A percentile compares a stretch with the other conserved stretches of the same genome.
phyloP scores from a whole-genome alignment of 2,329 filamentous ascomycete genomes.

The Pseudogymnoascus sp. region DNA sequence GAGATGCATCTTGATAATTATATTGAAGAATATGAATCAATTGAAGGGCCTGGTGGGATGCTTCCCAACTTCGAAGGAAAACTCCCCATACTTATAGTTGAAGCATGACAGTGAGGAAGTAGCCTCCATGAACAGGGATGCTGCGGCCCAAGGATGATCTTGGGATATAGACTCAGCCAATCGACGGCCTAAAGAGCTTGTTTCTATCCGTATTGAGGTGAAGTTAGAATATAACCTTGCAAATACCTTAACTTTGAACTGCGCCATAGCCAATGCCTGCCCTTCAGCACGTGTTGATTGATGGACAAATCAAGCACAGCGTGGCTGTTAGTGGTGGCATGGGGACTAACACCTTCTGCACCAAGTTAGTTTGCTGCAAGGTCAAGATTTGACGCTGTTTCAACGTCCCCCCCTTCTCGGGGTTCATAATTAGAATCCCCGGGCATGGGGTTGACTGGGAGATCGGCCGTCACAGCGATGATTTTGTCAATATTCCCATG shows the following conservation, averaged over 20 bases:
- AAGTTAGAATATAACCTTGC: background rate
- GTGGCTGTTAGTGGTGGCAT: background rate
- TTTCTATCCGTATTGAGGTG: background rate
- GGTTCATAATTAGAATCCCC: background rate
- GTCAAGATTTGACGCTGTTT: background rate
- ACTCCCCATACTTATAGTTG: background rate
- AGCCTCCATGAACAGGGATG: background rate
- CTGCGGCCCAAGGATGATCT: background rate
- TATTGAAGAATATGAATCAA: constrained; percentile 5
- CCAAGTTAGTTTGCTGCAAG: constrained; percentile 8
- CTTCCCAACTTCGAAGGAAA: background rate
- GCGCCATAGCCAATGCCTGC: background rate
- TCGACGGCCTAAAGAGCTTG: background rate
- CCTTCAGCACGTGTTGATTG: background rate
- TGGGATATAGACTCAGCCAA: background rate
- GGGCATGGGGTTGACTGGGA: background rate
- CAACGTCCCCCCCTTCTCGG: background rate
- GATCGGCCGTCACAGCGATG: background rate
- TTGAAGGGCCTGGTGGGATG: background rate
- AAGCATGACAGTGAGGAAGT: background rate
- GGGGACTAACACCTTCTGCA: background rate
- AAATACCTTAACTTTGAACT: background rate
- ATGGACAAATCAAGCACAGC: background rate
- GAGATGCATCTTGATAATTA: constrained; percentile 4
- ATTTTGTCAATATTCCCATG: background rate